A percentile compares a stretch with the other conserved stretches of the same genome.
phyloP scores from a whole-genome alignment of 768 basidiomycete genomes.

The Amanita polypyramis region DNA sequence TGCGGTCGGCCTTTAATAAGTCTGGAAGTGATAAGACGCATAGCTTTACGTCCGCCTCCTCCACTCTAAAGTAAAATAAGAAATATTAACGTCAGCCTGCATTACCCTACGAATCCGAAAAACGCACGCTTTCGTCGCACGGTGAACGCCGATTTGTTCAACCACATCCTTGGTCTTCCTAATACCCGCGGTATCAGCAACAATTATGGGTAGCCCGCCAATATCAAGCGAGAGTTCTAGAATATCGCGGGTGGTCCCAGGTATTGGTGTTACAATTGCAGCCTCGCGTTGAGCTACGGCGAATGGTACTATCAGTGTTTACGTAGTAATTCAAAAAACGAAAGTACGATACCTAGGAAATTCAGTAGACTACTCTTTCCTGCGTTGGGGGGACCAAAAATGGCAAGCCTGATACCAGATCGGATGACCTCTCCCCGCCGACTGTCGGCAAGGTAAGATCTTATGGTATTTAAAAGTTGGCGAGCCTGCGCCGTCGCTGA shows the following conservation, averaged over 20 bases:
- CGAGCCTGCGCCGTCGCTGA: constrained; percentile 45
- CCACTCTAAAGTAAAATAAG: constrained; percentile 41
- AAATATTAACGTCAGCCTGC: neutral
- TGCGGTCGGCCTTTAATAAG: constrained; percentile 14
- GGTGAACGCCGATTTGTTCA: constrained; percentile 73
- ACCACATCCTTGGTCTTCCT: constrained; percentile 59
- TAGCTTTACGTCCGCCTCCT: constrained; percentile 59
- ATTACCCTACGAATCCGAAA: neutral
- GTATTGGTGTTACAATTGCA: constrained; percentile 79
- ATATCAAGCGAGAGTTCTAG: constrained; percentile 81
- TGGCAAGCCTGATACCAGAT: constrained; percentile 71
- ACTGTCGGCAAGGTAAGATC: constrained; percentile 52
- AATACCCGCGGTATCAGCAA: constrained; percentile 83
- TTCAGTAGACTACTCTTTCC: constrained; percentile 90
- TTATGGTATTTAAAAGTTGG: constrained; percentile 40
- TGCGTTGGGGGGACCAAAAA: constrained; percentile 89
- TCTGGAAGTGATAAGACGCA: constrained; percentile 72
- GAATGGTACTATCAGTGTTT: neutral
- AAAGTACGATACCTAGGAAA: constrained; percentile 54
- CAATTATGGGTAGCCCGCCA: constrained; percentile 72
- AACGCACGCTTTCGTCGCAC: constrained; percentile 58
- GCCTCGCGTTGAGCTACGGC: constrained; percentile 70
- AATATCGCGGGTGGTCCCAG: constrained; percentile 86
- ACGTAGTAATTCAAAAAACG: neutral
- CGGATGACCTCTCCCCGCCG: constrained; percentile 78